phyloP scores from a whole-genome alignment of 1,284 basidiomycete species.

The Trichosporon ovoides region DNA sequence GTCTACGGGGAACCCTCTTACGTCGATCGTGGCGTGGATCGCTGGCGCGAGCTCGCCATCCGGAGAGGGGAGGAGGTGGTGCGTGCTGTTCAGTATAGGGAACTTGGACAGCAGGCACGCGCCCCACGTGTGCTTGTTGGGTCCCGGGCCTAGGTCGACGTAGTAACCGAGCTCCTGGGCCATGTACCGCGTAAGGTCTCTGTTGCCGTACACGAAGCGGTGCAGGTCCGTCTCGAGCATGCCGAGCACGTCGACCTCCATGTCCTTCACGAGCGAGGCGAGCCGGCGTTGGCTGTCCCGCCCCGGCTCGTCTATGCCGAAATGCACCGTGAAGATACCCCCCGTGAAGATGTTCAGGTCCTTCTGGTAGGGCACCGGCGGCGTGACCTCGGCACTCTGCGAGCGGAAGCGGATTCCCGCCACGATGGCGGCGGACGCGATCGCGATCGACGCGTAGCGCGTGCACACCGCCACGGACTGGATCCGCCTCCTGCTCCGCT shows the following conservation, averaged over 20 bases:
- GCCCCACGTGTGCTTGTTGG: conserved; percentile 89
- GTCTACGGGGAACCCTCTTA: conserved; percentile 70
- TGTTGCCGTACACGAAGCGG: conserved; percentile 81
- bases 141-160: conserved; percentile 70
- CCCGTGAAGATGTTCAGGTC: conserved; percentile 66
- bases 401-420: not conserved
- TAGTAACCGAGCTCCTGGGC: conserved; percentile 74
- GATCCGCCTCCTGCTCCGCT: conserved; percentile 20
- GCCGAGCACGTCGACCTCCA: conserved; percentile 71
- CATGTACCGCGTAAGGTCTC: conserved; percentile 75
- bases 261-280: conserved; percentile 67
- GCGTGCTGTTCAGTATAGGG: conserved; percentile 82
- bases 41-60: conserved; percentile 81
- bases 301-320: conserved; percentile 76
- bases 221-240: conserved; percentile 79
- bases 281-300: conserved; percentile 77
- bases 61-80: conserved; percentile 85
- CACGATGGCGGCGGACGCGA: conserved; percentile 20
- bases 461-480: conserved; percentile 20
- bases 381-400: not conserved
- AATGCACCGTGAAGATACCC: conserved; percentile 90
- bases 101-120: conserved; percentile 81
- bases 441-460: conserved; percentile 40
- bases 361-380: conserved; percentile 58
- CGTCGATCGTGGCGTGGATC: conserved; percentile 79